Evolutionary conservation across 768 basidiomycete genomes (phyloP).

Genomic region (Pleurotus tuber-regium): DNA sequence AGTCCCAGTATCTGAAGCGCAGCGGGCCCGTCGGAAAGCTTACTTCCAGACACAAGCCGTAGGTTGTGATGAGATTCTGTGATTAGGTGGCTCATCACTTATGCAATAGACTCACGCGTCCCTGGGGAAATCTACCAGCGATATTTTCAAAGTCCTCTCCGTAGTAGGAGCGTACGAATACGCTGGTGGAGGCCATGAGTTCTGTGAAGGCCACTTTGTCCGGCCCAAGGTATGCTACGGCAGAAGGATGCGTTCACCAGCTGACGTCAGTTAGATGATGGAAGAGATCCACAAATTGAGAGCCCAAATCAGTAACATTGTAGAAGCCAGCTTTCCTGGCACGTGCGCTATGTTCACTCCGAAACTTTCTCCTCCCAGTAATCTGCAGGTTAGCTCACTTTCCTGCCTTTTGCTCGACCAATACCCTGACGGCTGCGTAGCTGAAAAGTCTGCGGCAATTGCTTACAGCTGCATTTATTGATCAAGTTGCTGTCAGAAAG

Average conservation of each 20-base stretch:
- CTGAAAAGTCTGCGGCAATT: conserved; percentile 89
- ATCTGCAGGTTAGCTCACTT: conserved; percentile 58
- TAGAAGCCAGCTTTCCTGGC: conserved; percentile 72
- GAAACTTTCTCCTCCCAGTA: conserved; percentile 72
- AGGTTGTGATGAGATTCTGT: no score
- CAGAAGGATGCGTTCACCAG: not conserved
- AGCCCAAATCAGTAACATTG: conserved; percentile 83
- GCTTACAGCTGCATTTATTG: conserved; percentile 86
- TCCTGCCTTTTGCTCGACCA: conserved; percentile 4
- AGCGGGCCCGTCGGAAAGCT: conserved; percentile 61
- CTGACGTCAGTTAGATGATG: conserved; percentile 68
- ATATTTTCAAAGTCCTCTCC: conserved; percentile 83
- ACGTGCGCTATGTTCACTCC: conserved; percentile 57
- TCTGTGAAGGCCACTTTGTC: conserved; percentile 90
- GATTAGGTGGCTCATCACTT: no score
- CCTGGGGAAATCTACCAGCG: conserved; percentile 79
- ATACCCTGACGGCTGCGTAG: conserved; percentile 44
- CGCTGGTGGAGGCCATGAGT: conserved; percentile 73
- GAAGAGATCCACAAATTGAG: conserved; percentile 97
- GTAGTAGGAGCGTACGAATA: conserved; percentile 98
- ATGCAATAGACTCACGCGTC: conserved; percentile 66
- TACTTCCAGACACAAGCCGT: conserved; percentile 87
- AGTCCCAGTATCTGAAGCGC: conserved; percentile 51
- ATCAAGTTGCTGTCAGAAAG: conserved; percentile 91
- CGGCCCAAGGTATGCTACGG: conserved; percentile 64